Percentiles rank a stretch among this genome's conserved stretches.
Evolutionary conservation across 805 yeast genomes (phyloP).

Genomic region (Naumovozyma castellii): DNA sequence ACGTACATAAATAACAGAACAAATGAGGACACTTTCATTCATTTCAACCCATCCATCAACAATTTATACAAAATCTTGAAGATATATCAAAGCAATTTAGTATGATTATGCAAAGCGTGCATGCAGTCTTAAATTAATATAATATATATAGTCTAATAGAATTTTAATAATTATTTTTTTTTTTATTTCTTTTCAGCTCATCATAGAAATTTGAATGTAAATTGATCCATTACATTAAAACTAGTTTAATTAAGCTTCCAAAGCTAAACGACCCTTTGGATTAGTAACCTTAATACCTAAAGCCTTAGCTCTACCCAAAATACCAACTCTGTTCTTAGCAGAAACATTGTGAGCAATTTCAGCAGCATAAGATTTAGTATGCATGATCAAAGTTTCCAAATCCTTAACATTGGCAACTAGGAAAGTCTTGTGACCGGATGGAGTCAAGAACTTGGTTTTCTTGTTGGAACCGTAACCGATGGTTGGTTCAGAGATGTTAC

Average conservation of each 20-base stretch:
- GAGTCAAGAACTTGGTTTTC: slow-evolving; percentile 90
- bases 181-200: too few relatives aligned
- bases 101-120: neutral
- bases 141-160: neutral
- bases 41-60: too few relatives aligned
- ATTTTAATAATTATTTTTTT: too few relatives aligned
- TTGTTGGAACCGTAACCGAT: slow-evolving; percentile 99
- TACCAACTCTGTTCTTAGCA: slow-evolving; percentile 95
- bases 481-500: slow-evolving; percentile 97
- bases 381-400: slow-evolving; percentile 90
- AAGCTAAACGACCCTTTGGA: slow-evolving; percentile 96
- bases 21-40: too few relatives aligned
- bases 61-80: too few relatives aligned
- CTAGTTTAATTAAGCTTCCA: slow-evolving; percentile 67
- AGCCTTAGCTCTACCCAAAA: slow-evolving; percentile 94
- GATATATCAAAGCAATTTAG: too few relatives aligned
- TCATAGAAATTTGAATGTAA: neutral
- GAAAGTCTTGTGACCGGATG: slow-evolving; percentile 97
- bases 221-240: too few relatives aligned
- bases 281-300: slow-evolving; percentile 98
- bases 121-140: too few relatives aligned
- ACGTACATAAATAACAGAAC: too few relatives aligned
- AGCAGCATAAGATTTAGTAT: slow-evolving; percentile 98
- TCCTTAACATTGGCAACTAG: slow-evolving; percentile 87
- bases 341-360: slow-evolving; percentile 99